These are phyloP conservation scores for Penicillium sp. DNA, from an alignment of 2,329 filamentous ascomycete species.

Conservation along the genomic window DNA sequence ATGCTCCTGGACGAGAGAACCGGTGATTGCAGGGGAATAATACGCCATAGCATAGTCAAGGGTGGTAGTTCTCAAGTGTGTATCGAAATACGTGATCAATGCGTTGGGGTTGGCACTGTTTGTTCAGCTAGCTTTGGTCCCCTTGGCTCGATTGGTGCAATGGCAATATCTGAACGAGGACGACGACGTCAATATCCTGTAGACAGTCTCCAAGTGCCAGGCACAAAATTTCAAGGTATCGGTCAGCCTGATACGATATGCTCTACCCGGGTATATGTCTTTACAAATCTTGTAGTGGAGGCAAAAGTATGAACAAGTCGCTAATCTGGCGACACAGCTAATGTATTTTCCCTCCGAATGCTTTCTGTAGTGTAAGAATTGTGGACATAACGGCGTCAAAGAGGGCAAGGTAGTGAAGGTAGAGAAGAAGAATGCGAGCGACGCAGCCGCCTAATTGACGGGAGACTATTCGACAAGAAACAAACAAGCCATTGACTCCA, in stretches of 20 bases:
- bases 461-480: slow-evolving; percentile 4
- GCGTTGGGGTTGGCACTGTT: neutral
- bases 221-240: neutral
- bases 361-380: slow-evolving; percentile 18
- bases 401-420: slow-evolving; percentile 18
- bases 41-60: slow-evolving; percentile 1
- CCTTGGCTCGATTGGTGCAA: neutral
- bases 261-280: neutral
- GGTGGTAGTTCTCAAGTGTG: neutral
- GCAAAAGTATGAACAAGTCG: slow-evolving; percentile 11
- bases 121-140: neutral
- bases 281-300: neutral
- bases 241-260: neutral
- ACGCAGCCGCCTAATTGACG: neutral
- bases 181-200: neutral
- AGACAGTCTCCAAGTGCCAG: neutral
- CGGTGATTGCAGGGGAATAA: neutral
- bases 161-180: neutral
- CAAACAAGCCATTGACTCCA: neutral
- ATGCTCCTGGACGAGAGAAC: slow-evolving; percentile 1
- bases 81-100: neutral
- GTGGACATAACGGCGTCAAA: slow-evolving; percentile 26
- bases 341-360: slow-evolving; percentile 22
- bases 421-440: neutral
- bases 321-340: slow-evolving; percentile 12